These are phyloP conservation scores for Serendipita vermifera DNA, from an alignment of 768 basidiomycete species.

Conservation along the genomic window DNA sequence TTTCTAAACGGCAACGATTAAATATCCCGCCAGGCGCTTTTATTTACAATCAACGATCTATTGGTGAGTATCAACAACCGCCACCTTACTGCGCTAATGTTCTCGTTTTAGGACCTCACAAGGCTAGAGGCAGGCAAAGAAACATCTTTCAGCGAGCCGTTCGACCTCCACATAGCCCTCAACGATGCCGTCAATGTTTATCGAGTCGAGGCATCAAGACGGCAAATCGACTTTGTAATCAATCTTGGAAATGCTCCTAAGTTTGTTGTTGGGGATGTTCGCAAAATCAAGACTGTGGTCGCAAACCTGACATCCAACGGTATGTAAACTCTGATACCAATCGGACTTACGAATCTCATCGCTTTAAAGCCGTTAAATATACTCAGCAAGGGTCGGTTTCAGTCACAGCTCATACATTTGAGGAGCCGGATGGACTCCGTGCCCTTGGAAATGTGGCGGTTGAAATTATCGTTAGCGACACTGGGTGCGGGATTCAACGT, in stretches of 20 bases:
- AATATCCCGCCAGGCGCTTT: constrained; percentile 34
- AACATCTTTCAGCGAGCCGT: constrained; percentile 63
- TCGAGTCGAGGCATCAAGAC: constrained; percentile 48
- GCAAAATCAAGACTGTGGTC: constrained; percentile 62
- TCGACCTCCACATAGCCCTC: constrained; percentile 49
- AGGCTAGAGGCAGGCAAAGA: constrained; percentile 62
- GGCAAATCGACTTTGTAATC: constrained; percentile 45
- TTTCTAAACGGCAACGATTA: background rate
- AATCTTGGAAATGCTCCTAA: constrained; percentile 41
- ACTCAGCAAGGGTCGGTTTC: constrained; percentile 48
- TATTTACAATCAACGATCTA: constrained; percentile 77
- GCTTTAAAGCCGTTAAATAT: constrained; percentile 45
- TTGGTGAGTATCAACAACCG: constrained; percentile 29
- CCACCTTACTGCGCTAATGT: background rate
- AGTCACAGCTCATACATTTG: constrained; percentile 40
- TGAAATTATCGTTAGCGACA: constrained; percentile 59
- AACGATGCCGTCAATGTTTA: constrained; percentile 51
- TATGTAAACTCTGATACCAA: background rate
- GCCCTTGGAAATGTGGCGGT: constrained; percentile 38
- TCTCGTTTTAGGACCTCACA: constrained; percentile 49
- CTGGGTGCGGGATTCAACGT: constrained; percentile 51
- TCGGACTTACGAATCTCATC: constrained; percentile 1
- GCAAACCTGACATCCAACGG: constrained; percentile 70
- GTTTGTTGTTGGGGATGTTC: constrained; percentile 56
- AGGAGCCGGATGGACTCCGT: constrained; percentile 40